Evolutionary conservation across 306 rosid species (phyloP), one percentile per base, ranked within the genome.

Genomic region (Rosa rugosa): DNA sequence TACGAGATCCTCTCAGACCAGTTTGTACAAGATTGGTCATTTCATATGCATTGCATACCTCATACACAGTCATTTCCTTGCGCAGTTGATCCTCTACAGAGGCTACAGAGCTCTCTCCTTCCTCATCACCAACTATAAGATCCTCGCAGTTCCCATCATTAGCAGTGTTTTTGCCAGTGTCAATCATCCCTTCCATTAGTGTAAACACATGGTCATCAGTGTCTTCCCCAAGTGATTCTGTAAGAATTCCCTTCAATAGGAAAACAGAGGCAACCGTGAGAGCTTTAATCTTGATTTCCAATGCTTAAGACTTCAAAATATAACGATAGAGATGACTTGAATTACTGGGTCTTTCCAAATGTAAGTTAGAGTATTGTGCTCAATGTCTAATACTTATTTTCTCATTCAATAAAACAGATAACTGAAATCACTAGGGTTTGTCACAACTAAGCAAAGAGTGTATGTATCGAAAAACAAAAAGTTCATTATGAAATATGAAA

Each of bases 11-110:
- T 23, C 31, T 49, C 20, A 62, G 34, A 62, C 8, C 36, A 34
- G 3, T n/a, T 10, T 47, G 51, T 47, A 70, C 67, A n/a, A 73
- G 22, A 73, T n/a, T 54, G 38, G 51, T 49, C 27, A 31, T 54
- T 18, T 38, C 7, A 11, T 36, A 50, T 65, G 72, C 73, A 79
- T 72, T 71, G 79, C 80, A 70, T 81, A 92, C 99, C 97, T 91
- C 97, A 64, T 91, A 92, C n/a, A 94, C 92, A 44, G 94, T 90
- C 94, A 90, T 92, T 86, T 92, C 99, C 89, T 90, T 92, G 45
- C 83, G 89, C 42, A 91, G 86, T 82, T 95, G 97, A 85, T 87
- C 87, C 91, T 95, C 98, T 73, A 88, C 92, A 13, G 97, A 91
- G 68, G 97, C 90, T 73, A 92, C 87, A 9, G 97, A 88, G 72